Percentiles rank a stretch among this genome's conserved stretches.
Conservation (phyloP, 768 basidiomycete genomes). For the Rubroboletus pulcherrimus region DNA sequence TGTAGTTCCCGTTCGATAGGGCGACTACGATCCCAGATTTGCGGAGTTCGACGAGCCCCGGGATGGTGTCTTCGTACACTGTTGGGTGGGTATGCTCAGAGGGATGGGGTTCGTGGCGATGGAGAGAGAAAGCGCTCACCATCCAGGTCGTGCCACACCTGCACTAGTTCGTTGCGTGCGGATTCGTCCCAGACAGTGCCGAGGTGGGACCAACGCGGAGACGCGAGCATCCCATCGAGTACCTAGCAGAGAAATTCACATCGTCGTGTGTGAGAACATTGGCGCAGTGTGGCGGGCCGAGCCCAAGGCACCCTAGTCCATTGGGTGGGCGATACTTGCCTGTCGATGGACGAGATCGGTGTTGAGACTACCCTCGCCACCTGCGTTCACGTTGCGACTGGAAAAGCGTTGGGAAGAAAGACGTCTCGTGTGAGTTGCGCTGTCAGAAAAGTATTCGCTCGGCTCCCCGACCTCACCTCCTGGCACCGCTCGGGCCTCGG, state of each 20-base stretch:
- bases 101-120: background rate
- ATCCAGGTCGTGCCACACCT: constrained; percentile 58
- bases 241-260: constrained; percentile 35
- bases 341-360: constrained; percentile 49
- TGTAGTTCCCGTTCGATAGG: constrained; percentile 63
- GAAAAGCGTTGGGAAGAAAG: too few relatives aligned
- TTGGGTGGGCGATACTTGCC: background rate
- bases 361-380: constrained; percentile 45
- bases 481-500: too few relatives aligned
- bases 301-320: too few relatives aligned
- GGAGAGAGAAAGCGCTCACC: constrained; percentile 31
- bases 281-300: background rate
- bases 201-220: constrained; percentile 49
- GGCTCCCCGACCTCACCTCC: too few relatives aligned
- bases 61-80: constrained; percentile 58
- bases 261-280: background rate
- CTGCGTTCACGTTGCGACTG: constrained; percentile 43
- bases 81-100: constrained; percentile 30
- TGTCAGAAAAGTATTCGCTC: background rate
- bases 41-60: constrained; percentile 50
- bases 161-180: constrained; percentile 42
- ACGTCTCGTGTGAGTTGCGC: background rate
- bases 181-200: constrained; percentile 41
- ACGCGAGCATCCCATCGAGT: constrained; percentile 50
- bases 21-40: constrained; percentile 47